Base-by-base conservation (phyloP, 2,329 filamentous ascomycete genomes). In the Lasiodiplodia hormozganensis region DNA sequence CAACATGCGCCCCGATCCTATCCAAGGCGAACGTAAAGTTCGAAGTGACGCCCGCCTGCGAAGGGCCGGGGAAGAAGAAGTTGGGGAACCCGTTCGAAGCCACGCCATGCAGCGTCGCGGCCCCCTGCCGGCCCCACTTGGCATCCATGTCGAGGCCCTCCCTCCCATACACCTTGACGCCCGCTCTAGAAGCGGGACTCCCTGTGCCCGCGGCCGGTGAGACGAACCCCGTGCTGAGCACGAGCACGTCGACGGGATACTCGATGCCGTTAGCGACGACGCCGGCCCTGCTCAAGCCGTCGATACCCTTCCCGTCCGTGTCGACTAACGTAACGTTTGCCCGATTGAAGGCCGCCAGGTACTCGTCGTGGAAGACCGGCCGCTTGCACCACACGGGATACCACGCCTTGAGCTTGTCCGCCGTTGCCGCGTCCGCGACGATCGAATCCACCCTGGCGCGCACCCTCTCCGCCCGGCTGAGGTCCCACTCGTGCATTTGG, bases 331-430 rank as follows among this genome's bases (percentile, higher is more conserved):
- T 81, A 3, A 91, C 88, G 71, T 88, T 85, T 0, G 82, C 76
- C 36, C 73, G 74, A 76, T 91, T 91, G 82, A 90, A 91, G 0
- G 84, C 72, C 2, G 81, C 73, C 0, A 90, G 82, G 72, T 88
- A 90, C 5, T 84, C 82, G 72, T 90, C 86, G 76, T 87, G 86
- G 76, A 89, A 90, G 47, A 81, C 84, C 0, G 88, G 88, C 0
- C 89, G 84, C 75, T 91, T 91, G 80, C 89, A 91, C 84, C 86
- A 89, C 0, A 78, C 76, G 0, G 85, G 83, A 73, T 90, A 90
- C 85, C 86, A 89, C 0, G 87, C 80, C 73, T 88, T 86, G 6
- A 90, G 81, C 2, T 76, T 81, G 31, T 82, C 81, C 0, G 88
- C 88, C 0, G 84, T 86, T 1, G 75, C 76, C 12, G 76, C 75